phyloP scores from a whole-genome alignment of 2,329 filamentous ascomycete genomes.

The Talaromyces rugulosus region DNA sequence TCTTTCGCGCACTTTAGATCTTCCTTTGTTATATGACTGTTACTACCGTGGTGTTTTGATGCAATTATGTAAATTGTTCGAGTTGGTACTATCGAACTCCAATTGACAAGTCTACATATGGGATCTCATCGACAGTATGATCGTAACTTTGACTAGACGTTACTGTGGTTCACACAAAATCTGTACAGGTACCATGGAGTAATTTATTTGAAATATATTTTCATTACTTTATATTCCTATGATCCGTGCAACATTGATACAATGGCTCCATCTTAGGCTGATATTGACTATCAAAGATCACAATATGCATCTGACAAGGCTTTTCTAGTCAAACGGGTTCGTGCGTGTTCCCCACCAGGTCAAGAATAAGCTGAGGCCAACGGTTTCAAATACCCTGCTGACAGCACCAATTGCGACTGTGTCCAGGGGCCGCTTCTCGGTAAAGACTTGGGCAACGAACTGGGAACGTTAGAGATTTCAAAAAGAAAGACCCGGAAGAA shows the following conservation, averaged over 20 bases:
- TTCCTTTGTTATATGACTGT: neutral
- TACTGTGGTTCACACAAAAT: neutral
- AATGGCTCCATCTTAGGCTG: neutral
- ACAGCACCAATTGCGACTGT: slow-evolving; percentile 81
- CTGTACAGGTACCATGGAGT: neutral
- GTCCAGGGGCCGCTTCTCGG: slow-evolving; percentile 88
- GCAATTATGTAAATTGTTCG: neutral
- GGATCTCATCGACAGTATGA: neutral
- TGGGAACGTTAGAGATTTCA: slow-evolving; percentile 34
- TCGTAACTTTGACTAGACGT: neutral
- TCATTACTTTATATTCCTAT: neutral
- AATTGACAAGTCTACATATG: neutral
- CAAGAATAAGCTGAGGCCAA: slow-evolving; percentile 85
- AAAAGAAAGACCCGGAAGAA: neutral
- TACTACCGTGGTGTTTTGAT: neutral
- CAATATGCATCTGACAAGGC: neutral
- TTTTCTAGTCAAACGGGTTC: slow-evolving; percentile 75
- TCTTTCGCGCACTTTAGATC: slow-evolving; percentile 1
- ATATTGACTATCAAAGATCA: neutral
- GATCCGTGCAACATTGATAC: neutral
- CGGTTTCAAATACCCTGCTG: slow-evolving; percentile 84
- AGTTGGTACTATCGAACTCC: neutral
- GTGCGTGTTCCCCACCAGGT: slow-evolving; percentile 97
- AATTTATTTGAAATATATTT: neutral
- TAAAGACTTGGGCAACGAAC: slow-evolving; percentile 82